Percentiles rank a stretch among this genome's conserved stretches.
Conservation (phyloP, 805 yeast species). For the Suhomyces tanzawaensis region DNA sequence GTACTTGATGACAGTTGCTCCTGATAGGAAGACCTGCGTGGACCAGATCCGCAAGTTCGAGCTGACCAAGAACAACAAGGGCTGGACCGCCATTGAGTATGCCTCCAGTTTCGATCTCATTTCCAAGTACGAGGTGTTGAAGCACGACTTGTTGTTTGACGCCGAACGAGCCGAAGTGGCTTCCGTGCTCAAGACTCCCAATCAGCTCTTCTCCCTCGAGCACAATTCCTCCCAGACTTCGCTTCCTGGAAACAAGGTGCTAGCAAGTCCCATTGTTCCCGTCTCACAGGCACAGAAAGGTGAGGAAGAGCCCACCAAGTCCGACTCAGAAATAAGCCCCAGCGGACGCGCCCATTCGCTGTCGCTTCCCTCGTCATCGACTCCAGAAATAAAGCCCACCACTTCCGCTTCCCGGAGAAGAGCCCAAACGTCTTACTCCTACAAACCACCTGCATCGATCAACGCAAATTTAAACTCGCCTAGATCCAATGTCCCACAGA, state of each 20-base stretch:
- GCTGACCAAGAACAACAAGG: constrained; percentile 49
- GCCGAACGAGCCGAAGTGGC: not conserved
- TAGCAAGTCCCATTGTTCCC: constrained; percentile 33
- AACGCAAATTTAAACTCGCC: constrained; percentile 10
- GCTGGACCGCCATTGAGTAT: constrained; percentile 46
- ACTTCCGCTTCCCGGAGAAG: constrained; percentile 13
- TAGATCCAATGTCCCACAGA: constrained; percentile 10
- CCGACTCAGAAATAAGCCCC: constrained; percentile 1
- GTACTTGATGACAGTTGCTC: constrained; percentile 8
- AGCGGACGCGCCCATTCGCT: constrained; percentile 30
- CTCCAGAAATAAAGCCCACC: constrained; percentile 4
- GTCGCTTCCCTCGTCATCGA: constrained; percentile 24
- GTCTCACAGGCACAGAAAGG: constrained; percentile 18
- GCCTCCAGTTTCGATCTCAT: constrained; percentile 30
- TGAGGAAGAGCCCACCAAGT: not conserved
- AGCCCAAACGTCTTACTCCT: constrained; percentile 22
- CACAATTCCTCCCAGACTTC: constrained; percentile 11
- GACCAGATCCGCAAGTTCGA: constrained; percentile 52
- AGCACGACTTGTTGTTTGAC: constrained; percentile 15
- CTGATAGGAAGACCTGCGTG: constrained; percentile 12
- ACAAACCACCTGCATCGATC: constrained; percentile 15
- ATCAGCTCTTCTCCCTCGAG: not conserved
- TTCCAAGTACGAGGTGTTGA: constrained; percentile 23
- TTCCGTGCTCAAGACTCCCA: not conserved
- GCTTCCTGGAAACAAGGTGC: constrained; percentile 21